Percentiles rank a stretch among this genome's conserved stretches.
These are phyloP conservation scores for Epichloe gansuensis DNA, from an alignment of 2,329 filamentous ascomycete species.

Conservation along the genomic window DNA sequence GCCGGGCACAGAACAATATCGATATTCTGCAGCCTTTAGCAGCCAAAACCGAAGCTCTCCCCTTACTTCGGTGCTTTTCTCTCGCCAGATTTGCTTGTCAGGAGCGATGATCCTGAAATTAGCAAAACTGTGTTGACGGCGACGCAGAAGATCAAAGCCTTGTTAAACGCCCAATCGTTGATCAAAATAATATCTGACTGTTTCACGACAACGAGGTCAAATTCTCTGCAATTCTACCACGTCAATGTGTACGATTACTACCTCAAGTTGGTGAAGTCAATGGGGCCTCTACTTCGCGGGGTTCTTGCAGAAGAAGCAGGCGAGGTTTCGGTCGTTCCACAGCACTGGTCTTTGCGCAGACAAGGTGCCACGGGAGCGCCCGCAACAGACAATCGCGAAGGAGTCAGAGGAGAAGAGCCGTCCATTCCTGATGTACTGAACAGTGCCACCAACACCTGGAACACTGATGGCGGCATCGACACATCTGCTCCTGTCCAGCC, in stretches of 20 bases:
- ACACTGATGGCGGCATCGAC: conserved; percentile 12
- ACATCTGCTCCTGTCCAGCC: conserved; percentile 16
- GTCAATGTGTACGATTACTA: conserved; percentile 84
- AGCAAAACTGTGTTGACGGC: conserved; percentile 43
- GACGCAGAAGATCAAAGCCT: conserved; percentile 65
- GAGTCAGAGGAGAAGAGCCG: conserved; percentile 8
- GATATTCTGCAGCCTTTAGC: conserved; percentile 57
- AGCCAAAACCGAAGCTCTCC: conserved; percentile 30
- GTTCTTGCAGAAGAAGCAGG: conserved; percentile 78
- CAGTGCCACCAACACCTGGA: conserved; percentile 15
- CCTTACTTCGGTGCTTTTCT: conserved; percentile 65
- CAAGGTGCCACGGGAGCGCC: conserved; percentile 16
- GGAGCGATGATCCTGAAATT: conserved; percentile 21
- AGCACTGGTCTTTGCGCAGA: conserved; percentile 42
- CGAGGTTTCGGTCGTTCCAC: conserved; percentile 61
- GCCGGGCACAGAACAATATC: conserved; percentile 58
- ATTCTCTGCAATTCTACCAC: conserved; percentile 53
- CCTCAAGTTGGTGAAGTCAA: conserved; percentile 54
- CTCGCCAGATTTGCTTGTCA: conserved; percentile 24
- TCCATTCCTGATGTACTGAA: conserved; percentile 22
- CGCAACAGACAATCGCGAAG: conserved; percentile 14
- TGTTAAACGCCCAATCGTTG: conserved; percentile 66
- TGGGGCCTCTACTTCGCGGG: conserved; percentile 67
- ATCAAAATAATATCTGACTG: conserved; percentile 63
- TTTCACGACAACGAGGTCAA: conserved; percentile 57